Evolutionary conservation across 2,329 filamentous ascomycete genomes (phyloP).

Genomic region (Talaromyces sp.): DNA sequence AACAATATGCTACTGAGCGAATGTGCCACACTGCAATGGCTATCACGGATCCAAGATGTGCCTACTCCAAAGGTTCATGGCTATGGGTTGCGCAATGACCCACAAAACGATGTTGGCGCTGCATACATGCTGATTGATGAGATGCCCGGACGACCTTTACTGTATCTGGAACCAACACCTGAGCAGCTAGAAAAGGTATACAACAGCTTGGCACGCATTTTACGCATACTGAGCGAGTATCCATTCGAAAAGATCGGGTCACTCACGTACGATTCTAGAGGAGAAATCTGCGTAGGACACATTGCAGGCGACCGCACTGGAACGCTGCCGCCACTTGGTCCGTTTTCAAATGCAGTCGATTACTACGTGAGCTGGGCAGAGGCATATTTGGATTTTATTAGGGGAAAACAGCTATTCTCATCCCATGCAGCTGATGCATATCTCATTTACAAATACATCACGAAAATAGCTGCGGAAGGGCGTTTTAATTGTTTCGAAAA

Average conservation of each 20-base stretch:
- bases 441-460: constrained; percentile 6
- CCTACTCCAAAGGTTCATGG: constrained; percentile 19
- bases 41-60: constrained; percentile 21
- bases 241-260: constrained; percentile 1
- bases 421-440: constrained; percentile 2
- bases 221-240: neutral
- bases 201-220: constrained; percentile 15
- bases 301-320: constrained; percentile 10
- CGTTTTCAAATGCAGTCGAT: constrained; percentile 1
- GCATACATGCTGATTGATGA: constrained; percentile 24
- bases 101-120: constrained; percentile 19
- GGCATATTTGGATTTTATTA: constrained; percentile 6
- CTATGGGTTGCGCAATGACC: constrained; percentile 19
- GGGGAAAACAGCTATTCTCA: constrained; percentile 5
- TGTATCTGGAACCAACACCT: constrained; percentile 14
- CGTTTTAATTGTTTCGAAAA: constrained; percentile 4
- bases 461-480: neutral
- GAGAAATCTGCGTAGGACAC: constrained; percentile 5
- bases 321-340: constrained; percentile 4
- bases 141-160: constrained; percentile 19
- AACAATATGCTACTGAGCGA: constrained; percentile 6
- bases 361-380: constrained; percentile 1
- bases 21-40: constrained; percentile 7
- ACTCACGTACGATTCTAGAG: neutral
- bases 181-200: constrained; percentile 18